Conservation (phyloP, 345 rosid genomes). For the Trapa incisa region DNA sequence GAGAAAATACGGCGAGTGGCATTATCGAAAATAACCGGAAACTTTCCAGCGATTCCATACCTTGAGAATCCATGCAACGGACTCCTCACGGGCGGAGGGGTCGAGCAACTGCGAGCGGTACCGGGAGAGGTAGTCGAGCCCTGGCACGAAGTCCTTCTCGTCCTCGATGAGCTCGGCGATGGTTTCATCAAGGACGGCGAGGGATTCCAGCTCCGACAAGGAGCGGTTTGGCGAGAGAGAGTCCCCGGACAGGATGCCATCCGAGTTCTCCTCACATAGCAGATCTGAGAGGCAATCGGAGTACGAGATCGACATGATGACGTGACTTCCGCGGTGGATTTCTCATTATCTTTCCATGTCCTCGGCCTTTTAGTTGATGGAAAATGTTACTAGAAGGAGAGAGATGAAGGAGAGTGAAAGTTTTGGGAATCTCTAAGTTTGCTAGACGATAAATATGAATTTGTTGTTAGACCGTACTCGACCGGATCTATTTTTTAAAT, state of each 20-base stretch:
- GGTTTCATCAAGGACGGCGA: conserved; percentile 37
- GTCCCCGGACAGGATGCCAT: conserved; percentile 47
- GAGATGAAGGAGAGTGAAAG: background rate
- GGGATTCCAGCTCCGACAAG: conserved; percentile 42
- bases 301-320: conserved; percentile 40
- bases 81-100: conserved; percentile 71
- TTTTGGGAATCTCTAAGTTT: conserved; percentile 21
- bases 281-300: conserved; percentile 30
- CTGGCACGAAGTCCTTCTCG: conserved; percentile 78
- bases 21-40: conserved; percentile 11
- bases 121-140: conserved; percentile 63
- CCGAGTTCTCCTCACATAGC: conserved; percentile 69
- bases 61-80: conserved; percentile 97
- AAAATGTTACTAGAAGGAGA: background rate
- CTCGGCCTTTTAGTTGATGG: background rate
- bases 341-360: conserved; percentile 36
- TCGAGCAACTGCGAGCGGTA: conserved; percentile 62
- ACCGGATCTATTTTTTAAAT: background rate
- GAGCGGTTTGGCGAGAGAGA: conserved; percentile 58
- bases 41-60: conserved; percentile 14
- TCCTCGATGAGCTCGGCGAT: conserved; percentile 59
- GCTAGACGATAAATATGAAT: conserved; percentile 65
- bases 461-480: background rate
- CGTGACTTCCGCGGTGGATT: conserved; percentile 3
- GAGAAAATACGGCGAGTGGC: conserved; percentile 7